Conservation (phyloP, 2,329 filamentous ascomycete species). For the Trichoderma aggressivum region DNA sequence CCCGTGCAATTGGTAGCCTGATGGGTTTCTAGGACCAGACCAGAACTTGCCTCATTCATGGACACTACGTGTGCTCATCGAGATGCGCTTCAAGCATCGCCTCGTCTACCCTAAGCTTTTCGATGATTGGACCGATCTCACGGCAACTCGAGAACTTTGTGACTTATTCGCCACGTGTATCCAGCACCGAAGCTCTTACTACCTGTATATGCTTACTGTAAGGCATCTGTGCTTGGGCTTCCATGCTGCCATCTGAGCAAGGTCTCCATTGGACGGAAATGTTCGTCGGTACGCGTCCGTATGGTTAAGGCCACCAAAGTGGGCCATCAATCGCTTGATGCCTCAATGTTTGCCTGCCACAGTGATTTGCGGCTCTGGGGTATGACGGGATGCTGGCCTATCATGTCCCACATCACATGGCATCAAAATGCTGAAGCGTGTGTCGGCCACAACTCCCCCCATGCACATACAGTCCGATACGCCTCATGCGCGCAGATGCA, state of each 20-base stretch:
- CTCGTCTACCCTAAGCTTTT: background rate
- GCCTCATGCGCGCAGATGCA: background rate
- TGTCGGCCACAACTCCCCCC: background rate
- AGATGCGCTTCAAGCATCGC: background rate
- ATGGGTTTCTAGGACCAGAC: background rate
- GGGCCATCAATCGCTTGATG: background rate
- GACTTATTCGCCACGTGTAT: background rate
- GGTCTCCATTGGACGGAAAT: background rate
- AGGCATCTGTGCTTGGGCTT: background rate
- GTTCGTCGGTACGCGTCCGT: background rate
- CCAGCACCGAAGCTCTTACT: background rate
- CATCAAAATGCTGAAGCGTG: background rate
- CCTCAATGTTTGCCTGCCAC: conserved; percentile 3
- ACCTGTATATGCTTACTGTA: background rate
- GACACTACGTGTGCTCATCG: background rate
- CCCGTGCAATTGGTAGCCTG: background rate
- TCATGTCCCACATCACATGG: background rate
- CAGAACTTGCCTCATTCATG: background rate
- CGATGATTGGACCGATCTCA: background rate
- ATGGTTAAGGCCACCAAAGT: background rate
- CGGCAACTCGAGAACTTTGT: background rate
- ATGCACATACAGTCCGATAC: background rate
- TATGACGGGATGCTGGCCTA: background rate
- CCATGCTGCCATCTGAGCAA: background rate
- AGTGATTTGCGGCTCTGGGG: background rate